A percentile compares a stretch with the other conserved stretches of the same genome.
These are phyloP conservation scores for Zhuliangozyma parablackwelliae DNA, from an alignment of 1,139 yeast species.

Conservation along the genomic window DNA sequence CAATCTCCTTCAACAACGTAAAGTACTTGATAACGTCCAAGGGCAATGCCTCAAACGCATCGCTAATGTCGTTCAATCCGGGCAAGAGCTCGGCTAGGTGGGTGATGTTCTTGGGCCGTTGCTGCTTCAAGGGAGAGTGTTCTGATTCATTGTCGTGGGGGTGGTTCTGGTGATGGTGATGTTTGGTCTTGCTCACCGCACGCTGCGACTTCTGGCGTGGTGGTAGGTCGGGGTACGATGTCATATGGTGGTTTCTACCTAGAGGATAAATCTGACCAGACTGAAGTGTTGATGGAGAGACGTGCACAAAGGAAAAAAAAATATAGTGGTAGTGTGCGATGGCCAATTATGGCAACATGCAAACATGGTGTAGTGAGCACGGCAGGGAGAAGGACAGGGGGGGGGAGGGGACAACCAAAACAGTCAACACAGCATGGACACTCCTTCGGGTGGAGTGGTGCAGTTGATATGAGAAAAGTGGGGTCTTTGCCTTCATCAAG, in stretches of 20 bases:
- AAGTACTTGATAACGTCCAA: conserved; percentile 77
- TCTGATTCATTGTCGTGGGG: background rate
- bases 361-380: too few species aligned
- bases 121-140: background rate
- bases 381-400: too few species aligned
- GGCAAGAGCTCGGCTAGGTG: conserved; percentile 56
- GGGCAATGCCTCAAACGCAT: conserved; percentile 90
- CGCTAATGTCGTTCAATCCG: conserved; percentile 87
- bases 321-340: too few species aligned
- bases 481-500: too few species aligned
- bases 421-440: too few species aligned
- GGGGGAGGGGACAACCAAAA: too few species aligned
- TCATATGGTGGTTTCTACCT: background rate
- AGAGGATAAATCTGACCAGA: too few species aligned
- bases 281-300: too few species aligned
- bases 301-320: too few species aligned
- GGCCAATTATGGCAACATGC: too few species aligned
- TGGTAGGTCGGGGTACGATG: conserved; percentile 27
- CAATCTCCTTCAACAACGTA: conserved; percentile 86
- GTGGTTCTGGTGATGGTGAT: conserved; percentile 8
- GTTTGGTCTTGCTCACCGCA: conserved; percentile 31
- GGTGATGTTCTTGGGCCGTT: conserved; percentile 28
- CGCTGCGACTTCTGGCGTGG: conserved; percentile 50
- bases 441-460: too few species aligned
- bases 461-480: too few species aligned